Percentiles rank a stretch among this genome's conserved stretches.
Evolutionary conservation across 2,329 filamentous ascomycete species (phyloP).

Genomic region (Tricladium varicosporioides): DNA sequence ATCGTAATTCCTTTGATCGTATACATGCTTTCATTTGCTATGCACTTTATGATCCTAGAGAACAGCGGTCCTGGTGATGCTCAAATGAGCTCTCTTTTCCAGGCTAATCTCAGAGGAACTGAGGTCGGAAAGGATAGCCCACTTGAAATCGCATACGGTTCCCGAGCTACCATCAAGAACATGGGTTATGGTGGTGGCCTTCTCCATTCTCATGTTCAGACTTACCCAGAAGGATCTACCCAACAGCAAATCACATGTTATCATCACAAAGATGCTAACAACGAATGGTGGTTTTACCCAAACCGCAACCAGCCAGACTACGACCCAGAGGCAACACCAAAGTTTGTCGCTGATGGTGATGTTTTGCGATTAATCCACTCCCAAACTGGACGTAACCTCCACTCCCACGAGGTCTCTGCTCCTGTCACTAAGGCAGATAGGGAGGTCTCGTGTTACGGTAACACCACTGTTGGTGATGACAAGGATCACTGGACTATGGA

Average conservation of each 20-base stretch:
- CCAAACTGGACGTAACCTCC: constrained; percentile 93
- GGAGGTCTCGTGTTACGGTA: constrained; percentile 95
- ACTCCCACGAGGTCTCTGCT: constrained; percentile 87
- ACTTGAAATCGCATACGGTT: constrained; percentile 86
- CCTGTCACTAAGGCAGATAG: constrained; percentile 85
- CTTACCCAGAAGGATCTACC: constrained; percentile 85
- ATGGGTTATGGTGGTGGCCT: constrained; percentile 98
- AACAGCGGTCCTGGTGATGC: constrained; percentile 94
- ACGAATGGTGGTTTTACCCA: constrained; percentile 99
- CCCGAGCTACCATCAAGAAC: constrained; percentile 91
- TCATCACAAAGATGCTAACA: constrained; percentile 99
- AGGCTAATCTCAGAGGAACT: constrained; percentile 91
- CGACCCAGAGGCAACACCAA: constrained; percentile 66
- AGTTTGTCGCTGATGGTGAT: constrained; percentile 74
- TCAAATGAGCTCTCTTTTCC: constrained; percentile 99
- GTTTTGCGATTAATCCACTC: constrained; percentile 86
- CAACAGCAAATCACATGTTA: constrained; percentile 99
- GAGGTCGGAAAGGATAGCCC: constrained; percentile 94
- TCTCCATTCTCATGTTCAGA: constrained; percentile 94
- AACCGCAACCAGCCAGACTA: constrained; percentile 77
- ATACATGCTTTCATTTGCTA: constrained; percentile 92
- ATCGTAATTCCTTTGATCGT: constrained; percentile 87
- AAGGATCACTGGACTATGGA: constrained; percentile 98
- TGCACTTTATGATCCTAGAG: constrained; percentile 92
- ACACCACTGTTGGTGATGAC: constrained; percentile 89